Base-by-base conservation (phyloP, 192 early-diverging fungal species). In the Mortierella hygrophila region DNA sequence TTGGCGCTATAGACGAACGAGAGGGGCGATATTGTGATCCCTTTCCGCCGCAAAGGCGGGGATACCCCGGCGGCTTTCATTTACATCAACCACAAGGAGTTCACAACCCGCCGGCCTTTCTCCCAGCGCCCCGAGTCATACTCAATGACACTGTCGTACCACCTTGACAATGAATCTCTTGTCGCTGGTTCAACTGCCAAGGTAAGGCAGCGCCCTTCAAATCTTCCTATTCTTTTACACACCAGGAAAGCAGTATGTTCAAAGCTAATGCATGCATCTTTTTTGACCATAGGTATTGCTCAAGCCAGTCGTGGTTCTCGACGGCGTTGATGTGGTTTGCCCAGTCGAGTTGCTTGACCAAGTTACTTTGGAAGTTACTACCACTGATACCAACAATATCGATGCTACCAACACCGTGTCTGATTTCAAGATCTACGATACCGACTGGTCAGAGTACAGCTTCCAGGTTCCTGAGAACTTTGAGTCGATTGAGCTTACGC, bases 391-490 rank as follows among this genome's bases (percentile, higher is more conserved):
- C 29, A 69, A 63, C 8, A 70, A 40, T 29, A 83, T 84, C 13
- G 82, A 78, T 4, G 82, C 49, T 40, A 76, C 68, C 15, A 75
- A 74, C 3, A 87, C 82, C 1, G 23, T 78, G 0, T 37, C 76
- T 32, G 82, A 78, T 70, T 65, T 85, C 13, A 72, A 76, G 32
- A 40, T 87, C 29, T 55, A 75, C 29, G 82, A 88, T 7, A 32
- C 57, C 4, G 70, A 79, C 49, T 70, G 78, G 75, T 82, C 78
- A 47, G 75, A 76, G 37, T 69, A 80, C 54, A 77, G 54, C 11
- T 89, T 90, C 68, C 83, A 78, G 15, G 90, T 90, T 0, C 90
- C 89, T 4, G 81, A 85, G 47, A 75, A 85, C n/a, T 52, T 90
- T 20, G 11, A 15, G 16, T 4, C 1, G 1, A 20, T 90, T 32